Conservation (phyloP, 768 basidiomycete genomes). For the Rhizopogon vesiculosus region DNA sequence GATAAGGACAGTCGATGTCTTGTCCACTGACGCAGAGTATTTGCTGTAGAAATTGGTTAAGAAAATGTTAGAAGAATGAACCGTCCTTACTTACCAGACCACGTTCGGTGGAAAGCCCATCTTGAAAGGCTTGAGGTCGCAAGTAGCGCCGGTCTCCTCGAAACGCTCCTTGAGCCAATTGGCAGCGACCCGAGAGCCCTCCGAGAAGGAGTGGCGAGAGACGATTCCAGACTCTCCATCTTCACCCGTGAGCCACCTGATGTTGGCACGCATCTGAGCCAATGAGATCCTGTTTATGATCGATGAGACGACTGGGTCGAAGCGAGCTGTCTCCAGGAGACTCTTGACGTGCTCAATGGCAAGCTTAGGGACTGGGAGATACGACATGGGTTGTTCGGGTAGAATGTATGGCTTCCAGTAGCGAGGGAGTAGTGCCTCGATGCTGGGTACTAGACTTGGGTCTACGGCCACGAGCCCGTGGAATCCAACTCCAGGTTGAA, state of each 20-base stretch:
- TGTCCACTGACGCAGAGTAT: constrained; percentile 49
- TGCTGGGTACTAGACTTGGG: constrained; percentile 31
- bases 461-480: constrained; percentile 51
- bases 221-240: constrained; percentile 62
- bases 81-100: constrained; percentile 54
- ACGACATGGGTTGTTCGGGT: constrained; percentile 42
- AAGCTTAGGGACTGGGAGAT: constrained; percentile 51
- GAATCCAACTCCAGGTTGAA: constrained; percentile 38
- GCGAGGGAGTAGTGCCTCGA: constrained; percentile 62
- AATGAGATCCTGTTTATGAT: constrained; percentile 68
- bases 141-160: constrained; percentile 71
- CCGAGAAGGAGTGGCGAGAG: constrained; percentile 78
- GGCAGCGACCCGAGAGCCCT: constrained; percentile 62
- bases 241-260: constrained; percentile 85
- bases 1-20: constrained; percentile 64
- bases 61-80: neutral
- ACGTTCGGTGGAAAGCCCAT: constrained; percentile 82
- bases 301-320: constrained; percentile 63
- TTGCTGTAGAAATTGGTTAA: constrained; percentile 34
- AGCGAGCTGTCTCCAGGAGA: constrained; percentile 56
- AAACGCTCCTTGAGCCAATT: constrained; percentile 70
- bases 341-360: constrained; percentile 52
- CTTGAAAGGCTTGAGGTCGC: constrained; percentile 63
- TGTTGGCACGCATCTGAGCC: constrained; percentile 60
- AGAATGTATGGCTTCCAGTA: constrained; percentile 71